Percentiles rank a stretch among this genome's conserved stretches.
Conservation (phyloP, 2,329 filamentous ascomycete species). For the Trichoderma sp. region DNA sequence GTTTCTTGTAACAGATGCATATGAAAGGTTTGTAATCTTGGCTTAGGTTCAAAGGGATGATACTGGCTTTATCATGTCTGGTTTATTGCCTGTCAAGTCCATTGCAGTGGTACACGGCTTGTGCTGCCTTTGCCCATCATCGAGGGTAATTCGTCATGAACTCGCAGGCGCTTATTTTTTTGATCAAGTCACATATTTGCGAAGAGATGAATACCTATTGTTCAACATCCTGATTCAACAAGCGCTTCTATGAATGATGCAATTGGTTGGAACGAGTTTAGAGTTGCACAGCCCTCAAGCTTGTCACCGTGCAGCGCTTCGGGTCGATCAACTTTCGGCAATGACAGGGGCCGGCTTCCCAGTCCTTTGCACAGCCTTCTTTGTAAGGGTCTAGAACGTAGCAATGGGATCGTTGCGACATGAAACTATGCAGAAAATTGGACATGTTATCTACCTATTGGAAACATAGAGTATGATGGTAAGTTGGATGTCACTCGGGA, state of each 20-base stretch:
- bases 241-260: background rate
- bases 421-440: too few relatives aligned
- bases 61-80: background rate
- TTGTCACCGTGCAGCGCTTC: background rate
- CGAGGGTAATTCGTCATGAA: background rate
- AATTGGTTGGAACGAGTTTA: background rate
- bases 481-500: too few relatives aligned
- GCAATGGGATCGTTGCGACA: background rate
- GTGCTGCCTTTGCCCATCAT: background rate
- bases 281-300: background rate
- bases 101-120: background rate
- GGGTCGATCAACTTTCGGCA: background rate
- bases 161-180: background rate
- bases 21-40: background rate
- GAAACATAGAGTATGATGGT: too few relatives aligned
- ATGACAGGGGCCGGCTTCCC: background rate
- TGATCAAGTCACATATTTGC: background rate
- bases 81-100: background rate
- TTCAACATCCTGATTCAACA: background rate
- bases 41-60: background rate
- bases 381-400: background rate
- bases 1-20: background rate
- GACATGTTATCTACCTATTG: too few relatives aligned
- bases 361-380: background rate
- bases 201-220: background rate